Evolutionary conservation across 1,284 basidiomycete genomes (phyloP).

Genomic region (Vanrija sp.): DNA sequence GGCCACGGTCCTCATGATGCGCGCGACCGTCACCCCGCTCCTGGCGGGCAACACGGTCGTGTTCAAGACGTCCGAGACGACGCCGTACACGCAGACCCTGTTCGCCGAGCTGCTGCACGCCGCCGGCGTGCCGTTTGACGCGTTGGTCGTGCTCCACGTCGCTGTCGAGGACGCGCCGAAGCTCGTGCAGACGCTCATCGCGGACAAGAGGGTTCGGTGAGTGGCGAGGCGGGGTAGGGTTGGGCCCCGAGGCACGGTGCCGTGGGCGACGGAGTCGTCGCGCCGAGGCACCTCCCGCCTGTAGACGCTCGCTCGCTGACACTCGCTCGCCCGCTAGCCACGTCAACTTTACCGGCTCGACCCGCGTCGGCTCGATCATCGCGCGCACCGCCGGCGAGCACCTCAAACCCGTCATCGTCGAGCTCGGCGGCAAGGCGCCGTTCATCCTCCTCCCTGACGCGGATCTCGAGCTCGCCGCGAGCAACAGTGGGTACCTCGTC

Average conservation of each 20-base stretch:
- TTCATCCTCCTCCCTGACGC: slow-evolving; percentile 59
- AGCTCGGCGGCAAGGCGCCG: slow-evolving; percentile 53
- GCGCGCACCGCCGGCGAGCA: slow-evolving; percentile 45
- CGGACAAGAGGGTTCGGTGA: slow-evolving; percentile 53
- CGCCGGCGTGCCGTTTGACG: slow-evolving; percentile 60
- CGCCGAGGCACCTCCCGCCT: too few relatives aligned
- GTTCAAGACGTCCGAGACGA: slow-evolving; percentile 59
- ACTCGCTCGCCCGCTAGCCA: slow-evolving; percentile 15
- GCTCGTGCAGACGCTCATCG: slow-evolving; percentile 56
- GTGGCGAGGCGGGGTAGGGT: too few relatives aligned
- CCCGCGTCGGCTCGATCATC: slow-evolving; percentile 45
- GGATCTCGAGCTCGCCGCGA: slow-evolving; percentile 57
- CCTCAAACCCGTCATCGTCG: slow-evolving; percentile 48
- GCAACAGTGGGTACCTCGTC: slow-evolving; percentile 17
- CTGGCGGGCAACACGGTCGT: slow-evolving; percentile 64
- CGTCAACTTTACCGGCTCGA: slow-evolving; percentile 52
- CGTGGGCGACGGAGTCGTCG: too few relatives aligned
- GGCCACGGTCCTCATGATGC: slow-evolving; percentile 20
- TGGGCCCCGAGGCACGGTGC: too few relatives aligned
- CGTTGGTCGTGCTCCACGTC: slow-evolving; percentile 59
- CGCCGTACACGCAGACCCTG: slow-evolving; percentile 55
- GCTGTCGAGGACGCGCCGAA: slow-evolving; percentile 52
- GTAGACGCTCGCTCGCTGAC: not conserved
- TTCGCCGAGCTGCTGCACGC: slow-evolving; percentile 50
- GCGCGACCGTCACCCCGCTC: slow-evolving; percentile 57